Evolutionary conservation across 371 early-diverging fungal genomes (phyloP), one percentile per base, ranked within the genome.

Genomic region (Mortierella sp.): DNA sequence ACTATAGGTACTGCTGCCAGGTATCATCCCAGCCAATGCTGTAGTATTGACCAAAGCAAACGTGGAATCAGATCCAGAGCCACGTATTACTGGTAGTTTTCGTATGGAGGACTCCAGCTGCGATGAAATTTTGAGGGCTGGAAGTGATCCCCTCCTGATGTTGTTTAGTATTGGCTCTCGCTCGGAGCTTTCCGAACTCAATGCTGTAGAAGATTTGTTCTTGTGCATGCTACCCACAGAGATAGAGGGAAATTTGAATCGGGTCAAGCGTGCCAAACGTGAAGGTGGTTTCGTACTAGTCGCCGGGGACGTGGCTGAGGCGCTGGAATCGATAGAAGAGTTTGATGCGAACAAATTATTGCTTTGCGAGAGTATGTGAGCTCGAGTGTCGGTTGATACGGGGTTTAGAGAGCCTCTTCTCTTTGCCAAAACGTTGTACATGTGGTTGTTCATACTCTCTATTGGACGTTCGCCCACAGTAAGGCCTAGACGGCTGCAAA

Each of bases 211-310:
- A 4, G 57, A 28, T 62, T 73, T 72, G 26, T 59, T 72, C 39
- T 40, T 67, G 32, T 80, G 72, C 20, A 72, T 68, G n/a, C 47
- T 66, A 14, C 68, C 62, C 55, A 80, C 66, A 3, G 72, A 72
- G n/a, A 80, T 14, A 11, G 81, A 75, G 0, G 75, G 81, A n/a
- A 80, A 72, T 32, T 75, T 75, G 63, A 80, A 75, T 18, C 75
- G 70, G 0, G 72, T 64, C 43, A 80, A 30, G 1, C 63, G 67
- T 10, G 72, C 72, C 3, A 75, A 43, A 2, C 74, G 71, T 20
- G 70, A 63, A 6, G 73, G 49, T 12, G 70, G 20, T 12, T 49
- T 66, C 3, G 62, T 6, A 52, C 22, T 52, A 6, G 57, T 28
- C 2, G 37, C 47, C 43, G 59, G 26, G 18, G 59, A 35, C 0